Conservation (phyloP, 1,284 basidiomycete species). For the Cutaneotrichosporon sp. region DNA sequence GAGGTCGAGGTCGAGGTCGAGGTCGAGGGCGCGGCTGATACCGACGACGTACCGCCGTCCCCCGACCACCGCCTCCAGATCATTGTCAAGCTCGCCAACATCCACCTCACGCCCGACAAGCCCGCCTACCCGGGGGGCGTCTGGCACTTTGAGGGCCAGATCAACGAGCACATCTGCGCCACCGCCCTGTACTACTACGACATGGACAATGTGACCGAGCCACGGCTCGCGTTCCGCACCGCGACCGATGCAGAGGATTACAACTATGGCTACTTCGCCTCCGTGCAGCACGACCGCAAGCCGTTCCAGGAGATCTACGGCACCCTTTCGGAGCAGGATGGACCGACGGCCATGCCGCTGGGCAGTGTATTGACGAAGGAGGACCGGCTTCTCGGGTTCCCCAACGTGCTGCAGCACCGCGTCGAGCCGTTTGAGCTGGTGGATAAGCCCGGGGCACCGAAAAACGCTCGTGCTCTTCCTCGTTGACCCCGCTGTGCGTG, state of each 20-base stretch:
- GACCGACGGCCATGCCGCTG: not conserved
- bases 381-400: conserved; percentile 8
- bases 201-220: conserved; percentile 11
- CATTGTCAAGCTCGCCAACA: conserved; percentile 16
- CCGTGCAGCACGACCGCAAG: conserved; percentile 9
- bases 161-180: conserved; percentile 13
- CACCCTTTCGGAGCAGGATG: not conserved
- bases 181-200: conserved; percentile 16
- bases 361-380: not conserved
- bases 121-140: conserved; percentile 7
- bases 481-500: conserved; percentile 9
- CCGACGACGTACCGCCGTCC: too few species aligned
- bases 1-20: too few species aligned
- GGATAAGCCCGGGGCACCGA: conserved; percentile 13
- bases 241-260: not conserved
- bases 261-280: not conserved
- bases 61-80: conserved; percentile 3
- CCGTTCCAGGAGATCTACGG: not conserved
- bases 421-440: conserved; percentile 11
- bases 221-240: conserved; percentile 6
- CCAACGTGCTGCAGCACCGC: conserved; percentile 13
- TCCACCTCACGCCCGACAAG: conserved; percentile 15
- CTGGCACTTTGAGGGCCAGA: conserved; percentile 13
- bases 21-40: too few species aligned
- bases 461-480: conserved; percentile 19